These are phyloP conservation scores for Podaxis rugospora DNA, from an alignment of 768 basidiomycete species.

Conservation along the genomic window DNA sequence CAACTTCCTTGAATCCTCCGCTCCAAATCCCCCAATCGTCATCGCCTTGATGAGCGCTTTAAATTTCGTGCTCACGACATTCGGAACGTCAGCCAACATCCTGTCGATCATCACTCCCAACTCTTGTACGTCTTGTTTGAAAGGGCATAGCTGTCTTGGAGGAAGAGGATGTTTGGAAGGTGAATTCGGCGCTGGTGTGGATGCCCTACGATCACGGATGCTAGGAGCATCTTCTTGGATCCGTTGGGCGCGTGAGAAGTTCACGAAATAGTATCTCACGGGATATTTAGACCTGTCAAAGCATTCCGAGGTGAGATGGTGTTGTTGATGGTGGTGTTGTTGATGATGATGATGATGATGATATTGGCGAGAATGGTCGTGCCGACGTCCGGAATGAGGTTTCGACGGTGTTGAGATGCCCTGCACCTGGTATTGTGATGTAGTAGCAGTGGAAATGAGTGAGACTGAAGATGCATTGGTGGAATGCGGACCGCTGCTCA, in stretches of 20 bases:
- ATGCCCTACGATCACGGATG: not conserved
- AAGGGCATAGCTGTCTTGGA: conserved; percentile 18
- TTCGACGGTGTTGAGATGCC: not conserved
- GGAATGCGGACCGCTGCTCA: conserved; percentile 24
- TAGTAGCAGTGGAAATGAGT: not conserved
- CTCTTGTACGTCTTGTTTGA: conserved; percentile 34
- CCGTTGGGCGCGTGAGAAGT: conserved; percentile 22
- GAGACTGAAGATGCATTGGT: conserved; percentile 1
- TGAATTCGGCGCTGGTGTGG: not conserved
- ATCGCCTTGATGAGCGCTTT: conserved; percentile 44
- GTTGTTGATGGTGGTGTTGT: conserved; percentile 10
- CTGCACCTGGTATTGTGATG: not conserved
- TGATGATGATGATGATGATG: conserved; percentile 1
- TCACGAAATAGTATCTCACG: conserved; percentile 34
- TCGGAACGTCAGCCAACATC: conserved; percentile 28
- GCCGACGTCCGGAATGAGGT: not conserved
- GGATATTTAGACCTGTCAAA: conserved; percentile 34
- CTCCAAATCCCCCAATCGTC: conserved; percentile 41
- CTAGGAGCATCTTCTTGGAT: conserved; percentile 4
- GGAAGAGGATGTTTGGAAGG: conserved; percentile 8
- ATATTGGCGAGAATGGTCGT: not conserved
- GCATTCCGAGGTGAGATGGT: conserved; percentile 7
- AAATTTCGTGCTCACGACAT: conserved; percentile 24
- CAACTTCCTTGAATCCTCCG: conserved; percentile 43
- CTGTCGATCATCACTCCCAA: conserved; percentile 34